Evolutionary conservation across 2,329 filamentous ascomycete genomes (phyloP), one percentile per base, ranked within the genome.

Genomic region (Hypoxylon rubiginosum): DNA sequence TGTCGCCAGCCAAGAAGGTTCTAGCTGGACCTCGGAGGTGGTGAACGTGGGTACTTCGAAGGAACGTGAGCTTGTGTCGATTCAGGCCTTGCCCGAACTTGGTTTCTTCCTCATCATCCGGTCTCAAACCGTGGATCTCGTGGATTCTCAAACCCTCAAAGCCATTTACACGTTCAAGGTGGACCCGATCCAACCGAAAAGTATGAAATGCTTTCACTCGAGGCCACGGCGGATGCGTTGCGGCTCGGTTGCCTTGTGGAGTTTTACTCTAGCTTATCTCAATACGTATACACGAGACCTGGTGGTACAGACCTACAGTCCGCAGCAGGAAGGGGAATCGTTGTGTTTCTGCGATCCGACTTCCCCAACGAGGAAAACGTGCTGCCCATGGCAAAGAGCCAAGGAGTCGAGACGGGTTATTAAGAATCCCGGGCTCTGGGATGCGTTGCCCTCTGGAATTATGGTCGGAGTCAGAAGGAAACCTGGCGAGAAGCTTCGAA

Each of bases 401-500:
- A 83, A 80, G 15, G 84, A 88, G 69, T 77, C 82, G 2, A 83
- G 80, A 41, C 84, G 85, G 50, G 82, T 80, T 8, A 82, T 93
- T 7, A 77, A 82, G n/a, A 85, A 90, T 39, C 89, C 90, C 0
- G 91, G 91, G 0, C 76, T 80, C 0, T 93, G 91, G 91, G 86
- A 90, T 65, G 81, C 87, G 1, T 81, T 92, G 6, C 82, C 84
- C 0, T 85, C 84, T 32, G 87, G 89, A 0, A 86, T 86, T 58
- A 80, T 92, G 9, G 80, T 92, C 0, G 91, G 91, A 0, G 81
- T 93, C 11, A 83, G 90, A 30, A 85, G 79, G 67, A 82, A 81
- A 67, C 71, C 71, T 19, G 71, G 73, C 64, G 50, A 70, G 7
- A 75, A 75, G 41, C 61, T 69, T 46, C 41, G 66, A 41, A 49